Percentiles rank a stretch among this genome's conserved stretches.
phyloP scores from a whole-genome alignment of 2,329 filamentous ascomycete species.

The Huntiella abstrusa region DNA sequence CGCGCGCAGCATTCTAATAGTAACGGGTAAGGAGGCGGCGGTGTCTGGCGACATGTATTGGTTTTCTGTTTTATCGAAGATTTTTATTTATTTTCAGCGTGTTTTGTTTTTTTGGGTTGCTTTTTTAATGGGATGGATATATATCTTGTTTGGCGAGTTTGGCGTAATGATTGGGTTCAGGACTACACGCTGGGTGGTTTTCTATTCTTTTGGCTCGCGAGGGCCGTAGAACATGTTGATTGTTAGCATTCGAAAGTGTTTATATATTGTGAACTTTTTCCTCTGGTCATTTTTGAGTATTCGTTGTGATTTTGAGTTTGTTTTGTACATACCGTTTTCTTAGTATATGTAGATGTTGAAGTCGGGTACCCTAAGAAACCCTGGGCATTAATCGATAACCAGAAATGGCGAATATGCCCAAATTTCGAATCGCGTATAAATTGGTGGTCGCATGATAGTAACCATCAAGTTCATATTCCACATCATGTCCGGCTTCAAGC shows the following conservation, averaged over 20 bases:
- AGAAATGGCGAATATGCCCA: too few relatives aligned
- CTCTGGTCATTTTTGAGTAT: neutral
- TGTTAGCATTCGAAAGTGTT: neutral
- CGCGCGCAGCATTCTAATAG: constrained; percentile 36
- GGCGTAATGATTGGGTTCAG: constrained; percentile 3
- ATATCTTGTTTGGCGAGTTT: constrained; percentile 9
- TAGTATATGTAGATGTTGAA: too few relatives aligned
- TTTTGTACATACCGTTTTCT: too few relatives aligned
- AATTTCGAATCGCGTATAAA: too few relatives aligned
- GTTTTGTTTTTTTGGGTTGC: constrained; percentile 2
- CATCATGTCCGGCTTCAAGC: constrained; percentile 28
- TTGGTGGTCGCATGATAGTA: too few relatives aligned
- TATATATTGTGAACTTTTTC: constrained; percentile 9
- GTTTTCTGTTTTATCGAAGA: constrained; percentile 14
- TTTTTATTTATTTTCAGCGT: constrained; percentile 2
- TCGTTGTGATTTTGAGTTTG: too few relatives aligned
- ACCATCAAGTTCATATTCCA: constrained; percentile 4
- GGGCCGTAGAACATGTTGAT: neutral
- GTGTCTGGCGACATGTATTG: neutral
- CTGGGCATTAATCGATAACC: too few relatives aligned
- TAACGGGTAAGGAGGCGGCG: neutral
- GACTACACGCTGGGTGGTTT: neutral
- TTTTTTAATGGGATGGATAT: constrained; percentile 1
- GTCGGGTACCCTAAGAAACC: too few relatives aligned
- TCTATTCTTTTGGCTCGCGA: constrained; percentile 5